Evolutionary conservation across 768 basidiomycete genomes (phyloP), one percentile per base, ranked within the genome.

Genomic region (Zangia roseola): DNA sequence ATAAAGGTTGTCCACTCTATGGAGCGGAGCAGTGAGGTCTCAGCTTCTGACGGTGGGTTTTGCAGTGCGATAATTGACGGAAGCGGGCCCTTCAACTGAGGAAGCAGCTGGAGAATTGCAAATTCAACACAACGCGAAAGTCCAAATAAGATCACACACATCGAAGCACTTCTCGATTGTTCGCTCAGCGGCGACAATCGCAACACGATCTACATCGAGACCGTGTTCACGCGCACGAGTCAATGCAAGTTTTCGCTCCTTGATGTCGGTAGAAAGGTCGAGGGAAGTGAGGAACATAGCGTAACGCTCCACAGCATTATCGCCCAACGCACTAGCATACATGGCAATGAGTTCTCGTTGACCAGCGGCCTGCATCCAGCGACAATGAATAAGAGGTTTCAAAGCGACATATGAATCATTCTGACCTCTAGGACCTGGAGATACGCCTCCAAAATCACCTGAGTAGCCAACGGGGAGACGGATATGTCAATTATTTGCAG

Each of bases 1-100:
- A 78, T 74, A 63, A 89, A 88, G 0, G 82, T 87, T 43, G 94
- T 88, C 95, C 95, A 99, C 60, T 98, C 94, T 41, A 97, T 85
- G 0, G 91, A 89, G 17, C 94, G 82, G 25, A 95, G 75, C 8
- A 98, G 73, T 40, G 88, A 64, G 52, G 70, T 60, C 61, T 92
- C 88, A 0, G 69, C 67, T 14, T 83, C 81, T 1, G 74, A 79
- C 0, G 86, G 74, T 1, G 77, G 73, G 10, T 75, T 73, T 54
- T 84, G 85, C 35, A 79, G 57, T 2, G 74, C 70, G 40, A 82
- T 77, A n/a, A 84, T 71, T 1, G 79, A 81, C 0, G 87, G 84
- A 21, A 88, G 69, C 0, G 78, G 73, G 4, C 82, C 83, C 36
- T 76, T 80, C 19, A 79, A 56, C 6, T 63, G 70, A 2, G 81